Percentiles rank a stretch among this genome's conserved stretches.
phyloP scores from a whole-genome alignment of 2,329 filamentous ascomycete species.

The Monosporascus cannonballus region DNA sequence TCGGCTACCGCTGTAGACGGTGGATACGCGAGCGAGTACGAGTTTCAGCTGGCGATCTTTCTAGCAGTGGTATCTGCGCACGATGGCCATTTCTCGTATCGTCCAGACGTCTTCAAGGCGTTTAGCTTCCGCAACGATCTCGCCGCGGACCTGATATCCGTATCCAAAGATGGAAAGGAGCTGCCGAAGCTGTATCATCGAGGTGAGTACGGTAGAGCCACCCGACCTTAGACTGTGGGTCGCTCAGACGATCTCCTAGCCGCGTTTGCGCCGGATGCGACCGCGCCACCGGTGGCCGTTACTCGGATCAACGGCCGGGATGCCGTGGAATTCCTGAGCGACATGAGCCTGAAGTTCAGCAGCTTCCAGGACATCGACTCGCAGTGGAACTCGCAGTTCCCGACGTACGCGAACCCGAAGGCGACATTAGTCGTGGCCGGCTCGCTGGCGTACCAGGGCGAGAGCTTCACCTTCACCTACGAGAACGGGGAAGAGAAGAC shows the following conservation, averaged over 20 bases:
- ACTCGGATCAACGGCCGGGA: conserved; percentile 51
- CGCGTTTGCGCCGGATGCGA: conserved; percentile 10
- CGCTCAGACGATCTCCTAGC: conserved; percentile 13
- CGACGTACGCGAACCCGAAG: conserved; percentile 18
- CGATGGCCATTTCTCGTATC: conserved; percentile 58
- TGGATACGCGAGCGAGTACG: conserved; percentile 45
- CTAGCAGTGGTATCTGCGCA: conserved; percentile 48
- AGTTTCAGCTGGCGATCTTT: conserved; percentile 49
- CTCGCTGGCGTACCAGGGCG: conserved; percentile 21
- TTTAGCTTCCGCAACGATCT: conserved; percentile 38
- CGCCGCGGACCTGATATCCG: conserved; percentile 43
- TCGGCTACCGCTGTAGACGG: conserved; percentile 33
- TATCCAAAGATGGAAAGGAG: conserved; percentile 53
- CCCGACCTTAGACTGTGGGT: neutral
- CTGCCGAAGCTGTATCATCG: conserved; percentile 53
- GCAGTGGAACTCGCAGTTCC: conserved; percentile 36
- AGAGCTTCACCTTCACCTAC: conserved; percentile 26
- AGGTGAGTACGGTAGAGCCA: conserved; percentile 22
- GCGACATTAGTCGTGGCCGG: conserved; percentile 15
- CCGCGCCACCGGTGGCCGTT: conserved; percentile 38
- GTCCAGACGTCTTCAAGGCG: conserved; percentile 46
- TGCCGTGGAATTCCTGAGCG: conserved; percentile 41
- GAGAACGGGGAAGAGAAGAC: conserved; percentile 25
- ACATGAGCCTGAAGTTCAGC: conserved; percentile 38
- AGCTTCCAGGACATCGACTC: conserved; percentile 51